Evolutionary conservation across 768 basidiomycete species (phyloP).

Genomic region (Termitomyces sp.): DNA sequence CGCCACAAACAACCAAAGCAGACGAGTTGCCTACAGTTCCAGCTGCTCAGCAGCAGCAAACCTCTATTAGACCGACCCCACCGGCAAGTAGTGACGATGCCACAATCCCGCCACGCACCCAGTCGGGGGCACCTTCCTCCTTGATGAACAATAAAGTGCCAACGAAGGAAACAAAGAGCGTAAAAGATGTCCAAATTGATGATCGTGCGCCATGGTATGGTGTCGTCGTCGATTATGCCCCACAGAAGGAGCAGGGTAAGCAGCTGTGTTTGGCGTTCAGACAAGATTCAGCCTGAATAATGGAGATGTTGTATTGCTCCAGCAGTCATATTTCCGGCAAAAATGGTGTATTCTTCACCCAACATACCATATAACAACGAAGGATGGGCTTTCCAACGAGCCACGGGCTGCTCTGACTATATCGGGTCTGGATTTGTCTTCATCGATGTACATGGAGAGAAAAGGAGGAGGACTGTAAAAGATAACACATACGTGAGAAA

Average conservation of each 20-base stretch:
- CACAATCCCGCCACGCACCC: slow-evolving; percentile 6
- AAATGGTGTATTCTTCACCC: slow-evolving; percentile 7
- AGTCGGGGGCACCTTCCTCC: slow-evolving; percentile 2
- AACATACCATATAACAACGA: slow-evolving; percentile 10
- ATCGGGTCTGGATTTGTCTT: slow-evolving; percentile 85
- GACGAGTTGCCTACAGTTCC: background rate
- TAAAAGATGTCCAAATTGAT: background rate
- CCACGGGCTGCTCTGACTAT: slow-evolving; percentile 88
- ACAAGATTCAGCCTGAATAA: background rate
- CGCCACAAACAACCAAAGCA: background rate
- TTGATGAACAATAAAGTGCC: background rate
- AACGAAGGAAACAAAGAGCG: background rate
- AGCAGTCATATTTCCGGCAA: slow-evolving; percentile 13
- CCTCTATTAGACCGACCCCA: background rate
- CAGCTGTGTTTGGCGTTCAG: background rate
- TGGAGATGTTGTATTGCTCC: background rate
- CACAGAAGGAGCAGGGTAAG: slow-evolving; percentile 11
- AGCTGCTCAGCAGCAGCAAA: background rate
- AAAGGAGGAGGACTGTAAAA: slow-evolving; percentile 83
- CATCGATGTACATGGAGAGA: slow-evolving; percentile 74
- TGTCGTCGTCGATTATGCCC: slow-evolving; percentile 9
- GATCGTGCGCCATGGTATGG: slow-evolving; percentile 11
- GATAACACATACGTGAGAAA: slow-evolving; percentile 87
- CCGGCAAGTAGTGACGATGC: background rate
- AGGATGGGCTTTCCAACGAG: slow-evolving; percentile 80